Conservation (phyloP, 805 yeast genomes). For the Starmerella powellii region DNA sequence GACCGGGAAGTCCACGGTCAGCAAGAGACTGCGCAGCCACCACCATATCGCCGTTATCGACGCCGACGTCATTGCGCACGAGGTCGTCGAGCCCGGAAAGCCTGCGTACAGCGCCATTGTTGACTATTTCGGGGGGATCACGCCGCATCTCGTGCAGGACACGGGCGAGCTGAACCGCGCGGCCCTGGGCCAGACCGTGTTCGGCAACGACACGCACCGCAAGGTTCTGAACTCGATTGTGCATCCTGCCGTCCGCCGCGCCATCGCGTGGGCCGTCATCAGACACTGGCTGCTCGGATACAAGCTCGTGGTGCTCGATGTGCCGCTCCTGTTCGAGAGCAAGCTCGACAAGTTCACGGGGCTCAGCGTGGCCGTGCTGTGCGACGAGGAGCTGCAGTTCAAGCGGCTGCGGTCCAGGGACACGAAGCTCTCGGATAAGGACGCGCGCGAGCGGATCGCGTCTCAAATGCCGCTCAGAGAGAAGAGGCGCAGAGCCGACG, state of each 20-base stretch:
- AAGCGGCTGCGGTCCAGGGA: conserved; percentile 56
- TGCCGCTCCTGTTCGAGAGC: conserved; percentile 80
- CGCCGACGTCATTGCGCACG: conserved; percentile 81
- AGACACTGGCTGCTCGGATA: conserved; percentile 46
- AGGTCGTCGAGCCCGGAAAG: conserved; percentile 72
- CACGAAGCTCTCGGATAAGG: conserved; percentile 48
- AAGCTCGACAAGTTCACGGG: conserved; percentile 64
- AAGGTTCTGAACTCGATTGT: conserved; percentile 56
- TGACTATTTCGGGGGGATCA: conserved; percentile 41
- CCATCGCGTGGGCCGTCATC: conserved; percentile 47
- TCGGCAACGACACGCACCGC: conserved; percentile 52
- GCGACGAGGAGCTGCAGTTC: conserved; percentile 47
- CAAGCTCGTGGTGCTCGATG: conserved; percentile 63
- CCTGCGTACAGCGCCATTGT: conserved; percentile 59
- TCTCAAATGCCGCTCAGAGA: conserved; percentile 62
- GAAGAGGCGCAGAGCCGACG: conserved; percentile 49
- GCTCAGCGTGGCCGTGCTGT: conserved; percentile 51
- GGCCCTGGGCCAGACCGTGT: conserved; percentile 66
- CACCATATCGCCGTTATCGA: conserved; percentile 56
- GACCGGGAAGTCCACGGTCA: conserved; percentile 90
- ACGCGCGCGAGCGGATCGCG: conserved; percentile 57
- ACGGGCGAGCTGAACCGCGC: conserved; percentile 45
- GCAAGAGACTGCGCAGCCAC: conserved; percentile 41
- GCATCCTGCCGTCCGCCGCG: conserved; percentile 74
- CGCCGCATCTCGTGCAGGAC: conserved; percentile 37